phyloP scores from a whole-genome alignment of 306 rosid species.

The Vachellia pachyceras region DNA sequence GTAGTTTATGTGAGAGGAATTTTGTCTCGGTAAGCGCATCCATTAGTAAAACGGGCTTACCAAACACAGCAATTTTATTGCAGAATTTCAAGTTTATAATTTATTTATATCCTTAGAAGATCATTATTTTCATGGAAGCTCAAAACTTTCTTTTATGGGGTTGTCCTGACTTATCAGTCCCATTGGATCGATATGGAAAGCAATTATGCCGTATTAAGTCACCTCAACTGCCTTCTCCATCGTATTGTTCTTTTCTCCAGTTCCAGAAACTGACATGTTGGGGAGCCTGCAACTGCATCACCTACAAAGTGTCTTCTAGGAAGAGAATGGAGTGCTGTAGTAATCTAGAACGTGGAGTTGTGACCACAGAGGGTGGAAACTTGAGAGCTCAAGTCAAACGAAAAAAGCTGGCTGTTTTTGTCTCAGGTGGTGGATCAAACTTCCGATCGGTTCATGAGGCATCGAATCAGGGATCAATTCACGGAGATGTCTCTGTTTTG shows the following conservation, averaged over 20 bases:
- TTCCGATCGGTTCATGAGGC: constrained; percentile 79
- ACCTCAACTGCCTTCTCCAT: constrained; percentile 29
- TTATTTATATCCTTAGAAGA: not conserved
- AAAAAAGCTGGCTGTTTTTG: constrained; percentile 82
- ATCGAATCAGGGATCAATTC: constrained; percentile 59
- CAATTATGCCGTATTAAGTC: constrained; percentile 27
- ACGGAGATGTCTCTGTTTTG: constrained; percentile 70
- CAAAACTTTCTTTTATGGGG: constrained; percentile 43
- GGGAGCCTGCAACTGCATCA: constrained; percentile 32
- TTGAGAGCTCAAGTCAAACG: constrained; percentile 42
- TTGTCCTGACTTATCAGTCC: constrained; percentile 39
- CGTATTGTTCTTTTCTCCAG: constrained; percentile 40
- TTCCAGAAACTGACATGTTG: constrained; percentile 39
- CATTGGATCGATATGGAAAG: constrained; percentile 42
- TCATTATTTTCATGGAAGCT: constrained; percentile 47
- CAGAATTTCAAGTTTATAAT: not conserved
- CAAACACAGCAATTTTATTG: too few species aligned
- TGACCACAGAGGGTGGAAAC: constrained; percentile 20
- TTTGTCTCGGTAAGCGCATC: too few species aligned
- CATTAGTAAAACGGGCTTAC: too few species aligned
- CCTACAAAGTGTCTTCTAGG: constrained; percentile 22
- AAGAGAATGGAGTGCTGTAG: constrained; percentile 43
- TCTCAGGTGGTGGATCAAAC: constrained; percentile 95
- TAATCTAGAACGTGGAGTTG: constrained; percentile 24
- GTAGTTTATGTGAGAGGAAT: too few species aligned